Base-by-base conservation (phyloP, 2,329 filamentous ascomycete species). In the Graphilbum ipis-grandicollis region DNA sequence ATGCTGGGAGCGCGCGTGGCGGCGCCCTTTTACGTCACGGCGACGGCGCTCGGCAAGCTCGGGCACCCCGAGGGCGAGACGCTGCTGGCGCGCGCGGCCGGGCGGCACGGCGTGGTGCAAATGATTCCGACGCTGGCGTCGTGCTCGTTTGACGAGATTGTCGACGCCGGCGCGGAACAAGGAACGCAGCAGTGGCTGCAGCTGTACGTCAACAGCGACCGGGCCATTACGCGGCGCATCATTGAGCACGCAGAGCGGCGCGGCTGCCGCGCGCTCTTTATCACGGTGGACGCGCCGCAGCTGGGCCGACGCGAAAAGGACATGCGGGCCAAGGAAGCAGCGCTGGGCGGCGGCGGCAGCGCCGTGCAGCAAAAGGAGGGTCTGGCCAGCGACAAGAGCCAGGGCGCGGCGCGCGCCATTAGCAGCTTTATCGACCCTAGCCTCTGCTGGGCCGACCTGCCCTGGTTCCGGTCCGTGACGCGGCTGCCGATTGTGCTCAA, bases 111-210 rank as follows among this genome's bases (percentile, higher is more conserved):
- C 52, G 79, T 96, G 36, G 72, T 96, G 43, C 90, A 98, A 59
- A 98, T 98, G 90, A 96, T 98, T 43, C 90, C 90, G 2, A 98
- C 90, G 3, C 68, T 98, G 7, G 90, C 90, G 2, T 94, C 85
- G 2, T 96, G 90, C 63, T 90, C 85, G 1, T 94, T 98, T 50
- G 90, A 98, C 60, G 88, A 98, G 59, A 93, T 98, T 41, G 65
- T 92, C 45, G 90, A 96, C 55, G 90, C 86, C 15, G 71, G 68
- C 22, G 38, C 32, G 25, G 64, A 71, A 44, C 80, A 71, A 32
- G 77, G 79, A 43, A 39, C 44, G 26, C 75, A 85, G 5, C 90
- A 96, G 58, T 98, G 90, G 90, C 65, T 98, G 46, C 90, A 98
- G 60, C 72, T 98, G 1, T 93, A 94, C 59, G 83, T 98, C 48